These are phyloP conservation scores for Macroventuria anomochaeta DNA, from an alignment of 2,329 filamentous ascomycete species.

Conservation along the genomic window DNA sequence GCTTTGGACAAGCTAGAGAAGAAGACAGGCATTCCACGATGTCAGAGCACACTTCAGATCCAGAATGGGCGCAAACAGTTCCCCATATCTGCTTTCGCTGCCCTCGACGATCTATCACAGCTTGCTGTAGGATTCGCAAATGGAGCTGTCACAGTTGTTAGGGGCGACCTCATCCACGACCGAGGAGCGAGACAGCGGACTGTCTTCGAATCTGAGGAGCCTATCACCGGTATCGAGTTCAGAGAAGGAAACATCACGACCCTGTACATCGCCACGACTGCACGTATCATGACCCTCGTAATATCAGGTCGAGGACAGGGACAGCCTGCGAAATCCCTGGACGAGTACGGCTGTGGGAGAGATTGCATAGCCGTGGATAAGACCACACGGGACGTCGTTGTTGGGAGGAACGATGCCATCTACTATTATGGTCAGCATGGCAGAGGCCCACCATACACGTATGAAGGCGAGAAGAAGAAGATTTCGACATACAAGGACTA, in stretches of 20 bases:
- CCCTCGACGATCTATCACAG: constrained; percentile 87
- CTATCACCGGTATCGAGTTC: constrained; percentile 89
- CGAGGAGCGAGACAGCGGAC: constrained; percentile 92
- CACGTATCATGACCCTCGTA: constrained; percentile 81
- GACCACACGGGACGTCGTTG: constrained; percentile 80
- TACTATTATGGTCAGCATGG: constrained; percentile 91
- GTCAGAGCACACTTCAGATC: constrained; percentile 82
- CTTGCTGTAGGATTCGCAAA: constrained; percentile 96
- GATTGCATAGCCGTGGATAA: constrained; percentile 92
- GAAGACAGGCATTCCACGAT: constrained; percentile 88
- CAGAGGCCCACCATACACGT: constrained; percentile 85
- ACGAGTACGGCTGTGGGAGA: constrained; percentile 88
- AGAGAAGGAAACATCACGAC: constrained; percentile 70
- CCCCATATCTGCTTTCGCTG: constrained; percentile 90
- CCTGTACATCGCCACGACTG: constrained; percentile 90
- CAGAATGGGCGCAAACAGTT: constrained; percentile 92
- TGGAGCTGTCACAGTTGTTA: constrained; percentile 88
- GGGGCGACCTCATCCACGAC: constrained; percentile 94
- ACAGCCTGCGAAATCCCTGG: constrained; percentile 83
- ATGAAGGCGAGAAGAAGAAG: constrained; percentile 86
- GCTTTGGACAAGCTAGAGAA: constrained; percentile 91
- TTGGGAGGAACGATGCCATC: constrained; percentile 93
- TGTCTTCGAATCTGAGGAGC: constrained; percentile 95
- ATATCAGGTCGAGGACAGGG: constrained; percentile 90
- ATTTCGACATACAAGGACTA: constrained; percentile 84